Base-by-base conservation (phyloP, 2,329 filamentous ascomycete species). In the Penicillium occitanis region DNA sequence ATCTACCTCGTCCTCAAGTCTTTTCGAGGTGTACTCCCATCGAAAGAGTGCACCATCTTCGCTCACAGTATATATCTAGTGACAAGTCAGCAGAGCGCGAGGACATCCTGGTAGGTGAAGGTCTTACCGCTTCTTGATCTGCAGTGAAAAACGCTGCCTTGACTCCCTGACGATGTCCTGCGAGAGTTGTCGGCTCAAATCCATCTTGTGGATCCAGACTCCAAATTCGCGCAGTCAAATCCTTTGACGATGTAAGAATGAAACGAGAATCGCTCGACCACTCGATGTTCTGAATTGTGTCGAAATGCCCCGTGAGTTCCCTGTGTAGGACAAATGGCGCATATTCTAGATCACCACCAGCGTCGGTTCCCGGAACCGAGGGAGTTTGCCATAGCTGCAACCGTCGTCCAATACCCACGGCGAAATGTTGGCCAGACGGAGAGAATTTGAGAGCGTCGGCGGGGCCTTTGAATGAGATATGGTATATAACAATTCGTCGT, bases 261-360 rank as follows among this genome's bases (percentile, higher is more conserved):
- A 99, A 99, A 30, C 95, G 86, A 13, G 94, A 97, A 80, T 99
- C 96, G 77, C 88, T 90, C 8, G 95, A 98, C 95, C 96, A 99
- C 75, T 96, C 90, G 64, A 99, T 91, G 76, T 89, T 90, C 69
- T 89, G 88, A 13, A 98, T 90, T 17, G 86, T 86, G 76, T 98
- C 95, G 72, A 95, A 96, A 77, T 99, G 95, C 0, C 91, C 92
- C 1, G 88, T 89, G 72, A 96, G 92, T 61, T 90, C 90, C 70
- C 93, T 88, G 80, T 98, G 91, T 70, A 91, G 86, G 58, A 97
- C 89, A 73, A 99, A 99, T 0, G 95, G 95, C 22, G 95, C 93
- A 79, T 97, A 99, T 73, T 98, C 93, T 64, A 98, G 84, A 69
- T 93, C 92, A 67, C 92, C 93, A 68, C 90, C 89, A 58, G 84